Evolutionary conservation across 2,329 filamentous ascomycete genomes (phyloP), one percentile per base, ranked within the genome.

Genomic region (Leptodontidium sp.): DNA sequence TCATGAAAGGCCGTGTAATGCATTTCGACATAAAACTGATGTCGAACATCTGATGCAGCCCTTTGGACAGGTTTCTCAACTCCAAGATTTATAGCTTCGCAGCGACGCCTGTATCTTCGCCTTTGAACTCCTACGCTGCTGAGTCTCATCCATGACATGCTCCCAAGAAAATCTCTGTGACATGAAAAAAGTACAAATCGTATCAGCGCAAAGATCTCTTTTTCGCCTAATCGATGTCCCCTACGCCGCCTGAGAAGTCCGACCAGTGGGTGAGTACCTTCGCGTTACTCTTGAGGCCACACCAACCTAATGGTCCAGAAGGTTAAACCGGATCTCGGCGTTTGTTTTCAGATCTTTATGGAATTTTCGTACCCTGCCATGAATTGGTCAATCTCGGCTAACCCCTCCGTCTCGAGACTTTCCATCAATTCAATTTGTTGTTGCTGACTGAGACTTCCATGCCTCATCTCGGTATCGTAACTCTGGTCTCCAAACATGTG

Each of bases 361-460:
- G 70, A 68, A 68, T 71, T 71, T 58, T 74, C 73, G 68, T 76
- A 77, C 68, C 74, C 73, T 49, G 69, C 55, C 73, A 91, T 79
- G 66, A 88, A 88, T 15, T 84, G 83, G 71, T 90, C 85, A 73
- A 91, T 90, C 62, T 90, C 88, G 32, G 82, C 82, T 77, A 90
- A 81, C 0, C 88, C 89, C 72, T 91, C 87, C 73, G 83, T 91
- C 79, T 96, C 92, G 43, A 97, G 85, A 61, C 90, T 89, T 66
- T 90, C 88, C 91, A 97, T 93, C 47, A 97, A 83, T 81, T 97
- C 92, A 71, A 90, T 81, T 80, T 96, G 93, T 79, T 97, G 93
- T 76, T 93, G 88, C 71, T 94, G 91, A 68, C 90, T 94, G 40
- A 97, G 82, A 68, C 86, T 92, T 72, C 89, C 93, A 75, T 88